Evolutionary conservation across 129 eudicot genomes (phyloP).

Genomic region (Flaveria ramosissima): DNA sequence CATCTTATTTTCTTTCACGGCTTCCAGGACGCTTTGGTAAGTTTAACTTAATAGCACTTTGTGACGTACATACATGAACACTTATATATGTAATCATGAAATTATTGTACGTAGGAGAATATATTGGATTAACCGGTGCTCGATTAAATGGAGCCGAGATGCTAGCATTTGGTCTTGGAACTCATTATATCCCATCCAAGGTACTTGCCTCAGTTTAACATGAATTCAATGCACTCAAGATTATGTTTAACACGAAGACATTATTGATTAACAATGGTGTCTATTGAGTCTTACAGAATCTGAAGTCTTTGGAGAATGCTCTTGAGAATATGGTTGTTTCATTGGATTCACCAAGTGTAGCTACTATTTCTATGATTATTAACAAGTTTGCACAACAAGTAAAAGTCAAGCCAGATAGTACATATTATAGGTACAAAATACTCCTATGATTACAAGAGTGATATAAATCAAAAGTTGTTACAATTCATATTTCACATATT

Average conservation of each 20-base stretch:
- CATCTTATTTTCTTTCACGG: conserved; percentile 53
- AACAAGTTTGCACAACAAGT: conserved; percentile 31
- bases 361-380: conserved; percentile 21
- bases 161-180: conserved; percentile 52
- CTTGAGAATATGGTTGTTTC: conserved; percentile 30
- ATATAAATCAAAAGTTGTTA: background rate
- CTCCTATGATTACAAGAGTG: background rate
- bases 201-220: conserved; percentile 10
- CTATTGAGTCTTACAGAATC: conserved; percentile 12
- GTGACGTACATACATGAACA: background rate
- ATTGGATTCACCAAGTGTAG: conserved; percentile 6
- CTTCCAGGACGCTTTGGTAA: conserved; percentile 56
- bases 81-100: background rate
- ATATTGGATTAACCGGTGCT: conserved; percentile 43
- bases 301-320: conserved; percentile 27
- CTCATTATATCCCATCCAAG: conserved; percentile 46
- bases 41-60: background rate
- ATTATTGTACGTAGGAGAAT: conserved; percentile 20
- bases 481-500: too few species aligned
- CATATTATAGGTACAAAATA: conserved; percentile 19
- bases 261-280: background rate
- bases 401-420: conserved; percentile 15
- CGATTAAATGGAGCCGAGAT: conserved; percentile 38
- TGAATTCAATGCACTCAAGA: background rate
- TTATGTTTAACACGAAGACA: background rate